Base-by-base conservation (phyloP, 768 basidiomycete species). In the Auriculariales sp. region DNA sequence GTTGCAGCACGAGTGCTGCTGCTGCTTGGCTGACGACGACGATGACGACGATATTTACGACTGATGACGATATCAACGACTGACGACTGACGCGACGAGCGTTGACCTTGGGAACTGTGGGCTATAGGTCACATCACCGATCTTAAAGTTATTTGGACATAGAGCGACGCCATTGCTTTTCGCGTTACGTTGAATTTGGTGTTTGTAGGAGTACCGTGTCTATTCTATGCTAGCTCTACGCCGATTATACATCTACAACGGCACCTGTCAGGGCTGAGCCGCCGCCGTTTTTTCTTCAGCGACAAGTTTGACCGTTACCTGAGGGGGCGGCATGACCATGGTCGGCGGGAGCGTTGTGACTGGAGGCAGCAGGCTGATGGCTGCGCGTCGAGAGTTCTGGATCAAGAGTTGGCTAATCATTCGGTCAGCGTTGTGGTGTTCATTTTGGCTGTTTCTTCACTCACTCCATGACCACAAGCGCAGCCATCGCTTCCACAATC, bases 401-500 rank as follows among this genome's bases (percentile, higher is more conserved):
- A 88, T 79, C 33, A 97, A 73, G 51, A 97, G 71, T 59, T 84
- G 78, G 62, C 71, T 72, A 55, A n/a, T 25, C 22, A 14, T 14
- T 27, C 50, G 57, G 33, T 44, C 39, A 44, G 39, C 6, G 27
- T 11, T 11, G 19, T 44, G 12, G 7, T 19, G 5, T 10, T 5
- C n/a, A n/a, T 4, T 3, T 5, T 44, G 19, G 39, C 9, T 12
- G 19, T 5, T 44, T 45, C n/a, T 14, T 12, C 19, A 61, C 65
- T 50, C 51, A 66, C 68, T 99, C 95, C 83, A 99, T 89, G 56
- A 95, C 74, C 52, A 97, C 94, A 46, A 98, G 73, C 25, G 84
- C 82, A 0, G 94, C 91, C 95, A 99, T 99, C 1, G 89, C 80
- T 68, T 99, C 95, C 36, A 98, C 94, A 58, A 99, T 99, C 35